These are phyloP conservation scores for Candida awuae DNA, from an alignment of 805 yeast species.

Conservation along the genomic window DNA sequence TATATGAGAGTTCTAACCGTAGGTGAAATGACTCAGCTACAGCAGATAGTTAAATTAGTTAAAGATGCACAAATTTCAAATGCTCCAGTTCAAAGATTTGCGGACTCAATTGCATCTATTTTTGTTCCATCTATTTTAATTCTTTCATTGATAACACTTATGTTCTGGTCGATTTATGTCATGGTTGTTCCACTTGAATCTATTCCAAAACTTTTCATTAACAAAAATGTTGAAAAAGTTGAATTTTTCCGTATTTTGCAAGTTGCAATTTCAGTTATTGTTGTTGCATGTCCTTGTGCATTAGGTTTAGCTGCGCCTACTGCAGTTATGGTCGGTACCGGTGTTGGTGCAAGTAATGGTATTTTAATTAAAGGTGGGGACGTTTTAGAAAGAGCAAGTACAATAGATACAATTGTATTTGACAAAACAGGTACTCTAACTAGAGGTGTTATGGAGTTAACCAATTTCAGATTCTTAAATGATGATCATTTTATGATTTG, in stretches of 20 bases:
- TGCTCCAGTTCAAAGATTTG: constrained; percentile 86
- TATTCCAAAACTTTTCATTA: constrained; percentile 24
- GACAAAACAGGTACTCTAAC: constrained; percentile 97
- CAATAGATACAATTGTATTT: constrained; percentile 61
- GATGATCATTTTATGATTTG: constrained; percentile 32
- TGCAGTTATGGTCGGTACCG: constrained; percentile 98
- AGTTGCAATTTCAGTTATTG: constrained; percentile 83
- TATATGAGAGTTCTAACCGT: constrained; percentile 61
- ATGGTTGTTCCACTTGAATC: constrained; percentile 8
- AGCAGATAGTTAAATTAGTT: constrained; percentile 79
- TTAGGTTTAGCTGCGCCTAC: constrained; percentile 97
- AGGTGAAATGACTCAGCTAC: constrained; percentile 78
- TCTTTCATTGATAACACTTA: constrained; percentile 60
- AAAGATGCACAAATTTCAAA: constrained; percentile 81
- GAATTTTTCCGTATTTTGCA: constrained; percentile 37
- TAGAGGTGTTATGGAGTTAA: constrained; percentile 60
- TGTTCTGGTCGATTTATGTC: constrained; percentile 45
- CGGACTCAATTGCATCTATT: constrained; percentile 75
- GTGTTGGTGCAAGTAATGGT: constrained; percentile 87
- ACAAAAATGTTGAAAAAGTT: constrained; percentile 15
- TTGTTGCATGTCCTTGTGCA: constrained; percentile 98
- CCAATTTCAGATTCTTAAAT: constrained; percentile 18
- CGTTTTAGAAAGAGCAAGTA: constrained; percentile 64
- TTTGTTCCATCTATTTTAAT: constrained; percentile 73
- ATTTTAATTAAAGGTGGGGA: constrained; percentile 91